These are phyloP conservation scores for Eimeria tenella DNA, from an alignment of 169 alveolate species.

Conservation along the genomic window DNA sequence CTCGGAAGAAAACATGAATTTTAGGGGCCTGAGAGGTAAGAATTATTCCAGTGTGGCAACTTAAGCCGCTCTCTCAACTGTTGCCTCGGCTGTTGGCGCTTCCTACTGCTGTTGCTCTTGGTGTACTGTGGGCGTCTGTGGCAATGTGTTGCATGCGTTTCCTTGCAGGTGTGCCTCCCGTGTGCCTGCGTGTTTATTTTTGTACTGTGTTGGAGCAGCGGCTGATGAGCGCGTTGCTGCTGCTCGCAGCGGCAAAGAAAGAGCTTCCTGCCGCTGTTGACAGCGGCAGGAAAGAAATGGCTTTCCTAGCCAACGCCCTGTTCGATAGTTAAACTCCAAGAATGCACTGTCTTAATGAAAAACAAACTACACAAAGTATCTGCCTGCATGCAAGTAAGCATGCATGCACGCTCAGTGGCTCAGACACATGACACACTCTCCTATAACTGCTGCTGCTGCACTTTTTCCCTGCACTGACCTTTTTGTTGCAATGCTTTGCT, in stretches of 20 bases:
- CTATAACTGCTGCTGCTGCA: not conserved
- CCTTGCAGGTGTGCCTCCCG: not conserved
- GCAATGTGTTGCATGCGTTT: not conserved
- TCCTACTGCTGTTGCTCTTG: slow-evolving; percentile 12
- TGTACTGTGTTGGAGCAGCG: not conserved
- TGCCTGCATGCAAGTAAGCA: not conserved
- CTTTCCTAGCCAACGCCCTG: slow-evolving; percentile 11
- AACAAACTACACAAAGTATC: not conserved
- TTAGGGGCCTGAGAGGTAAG: not conserved
- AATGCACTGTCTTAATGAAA: not conserved
- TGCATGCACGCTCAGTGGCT: not conserved
- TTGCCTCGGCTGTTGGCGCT: not conserved
- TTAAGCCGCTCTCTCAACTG: not conserved
- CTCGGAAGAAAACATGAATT: not conserved
- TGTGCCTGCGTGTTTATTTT: not conserved
- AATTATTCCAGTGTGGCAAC: not conserved
- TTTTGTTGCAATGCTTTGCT: not conserved
- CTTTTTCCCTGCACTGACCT: not conserved
- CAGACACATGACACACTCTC: not conserved
- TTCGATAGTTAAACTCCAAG: not conserved
- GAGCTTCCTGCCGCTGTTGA: slow-evolving; percentile 1
- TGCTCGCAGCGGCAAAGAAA: slow-evolving; percentile 13
- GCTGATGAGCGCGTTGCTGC: not conserved
- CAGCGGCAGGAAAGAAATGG: slow-evolving; percentile 23
- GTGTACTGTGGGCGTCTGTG: not conserved